These are phyloP conservation scores for Rosa hybrid DNA, from an alignment of 331 rosid species.

Conservation along the genomic window DNA sequence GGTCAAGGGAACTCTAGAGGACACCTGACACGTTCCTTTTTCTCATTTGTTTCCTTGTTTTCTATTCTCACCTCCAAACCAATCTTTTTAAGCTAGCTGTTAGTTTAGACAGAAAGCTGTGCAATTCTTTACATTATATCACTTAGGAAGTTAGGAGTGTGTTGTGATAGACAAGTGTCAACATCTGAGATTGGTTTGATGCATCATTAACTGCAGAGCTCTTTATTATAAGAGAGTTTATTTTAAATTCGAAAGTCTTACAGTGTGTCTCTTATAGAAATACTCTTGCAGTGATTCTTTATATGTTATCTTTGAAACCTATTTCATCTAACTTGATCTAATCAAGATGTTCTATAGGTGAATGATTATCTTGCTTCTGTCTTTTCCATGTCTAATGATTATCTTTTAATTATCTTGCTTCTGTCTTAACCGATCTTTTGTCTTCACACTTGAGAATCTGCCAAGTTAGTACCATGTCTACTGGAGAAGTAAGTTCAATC, in stretches of 20 bases:
- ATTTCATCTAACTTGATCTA: background rate
- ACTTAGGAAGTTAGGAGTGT: background rate
- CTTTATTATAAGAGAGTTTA: background rate
- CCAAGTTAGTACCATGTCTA: no score
- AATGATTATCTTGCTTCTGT: background rate
- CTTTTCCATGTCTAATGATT: no score
- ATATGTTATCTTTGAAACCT: background rate
- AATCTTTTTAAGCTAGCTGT: background rate
- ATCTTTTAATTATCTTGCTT: no score
- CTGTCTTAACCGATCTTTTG: no score
- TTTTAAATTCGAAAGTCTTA: background rate
- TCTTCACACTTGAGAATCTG: no score
- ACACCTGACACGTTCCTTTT: no score
- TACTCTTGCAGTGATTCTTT: background rate
- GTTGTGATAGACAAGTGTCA: background rate
- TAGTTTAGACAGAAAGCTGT: constrained; percentile 1
- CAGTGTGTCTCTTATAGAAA: background rate
- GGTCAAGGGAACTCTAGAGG: no score
- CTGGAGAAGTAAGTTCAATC: no score
- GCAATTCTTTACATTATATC: constrained; percentile 2
- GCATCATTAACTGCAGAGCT: background rate
- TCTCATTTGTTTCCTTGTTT: no score
- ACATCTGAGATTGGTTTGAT: background rate
- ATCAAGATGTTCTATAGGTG: background rate
- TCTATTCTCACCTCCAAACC: no score